Evolutionary conservation across 106 monocot genomes (phyloP), one percentile per base, ranked within the genome.

Genomic region (Triglochin maritima): DNA sequence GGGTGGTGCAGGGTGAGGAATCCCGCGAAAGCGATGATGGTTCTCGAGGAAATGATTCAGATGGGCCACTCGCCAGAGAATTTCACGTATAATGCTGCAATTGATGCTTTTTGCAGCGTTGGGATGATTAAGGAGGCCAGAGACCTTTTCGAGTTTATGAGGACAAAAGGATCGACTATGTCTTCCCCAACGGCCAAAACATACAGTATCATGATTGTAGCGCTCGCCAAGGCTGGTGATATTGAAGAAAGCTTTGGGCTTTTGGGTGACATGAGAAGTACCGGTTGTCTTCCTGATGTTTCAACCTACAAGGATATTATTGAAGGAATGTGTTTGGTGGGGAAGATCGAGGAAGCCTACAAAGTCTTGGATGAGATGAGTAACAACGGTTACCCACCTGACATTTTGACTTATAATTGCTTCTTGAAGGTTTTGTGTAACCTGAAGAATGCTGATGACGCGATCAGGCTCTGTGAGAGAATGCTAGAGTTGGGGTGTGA

Each of bases 251-350:
- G 88, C 52, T 92, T 89, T 74, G 75, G 57, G 11, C 89, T 99
- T 60, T 77, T 99, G 7, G 54, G 74, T 60, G 92, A 99, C 57
- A 99, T 99, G 92, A 84, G 78, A 70, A 74, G 29, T 6, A 58
- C 17, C 41, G 98, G 98, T 49, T 92, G 91, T 63, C 82, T 99
- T 57, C 98, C 98, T 50, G 98, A 99, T 73, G 98, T 99, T 70
- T 75, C 88, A 6, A 99, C 91, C 2, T 99, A 86, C 57, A 84
- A 83, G 69, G 89, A 92, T 46, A 72, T 99, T 79, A 89, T 99
- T 3, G 86, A 99, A 78, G 98, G 98, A 49, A 82, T 99, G 92
- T 89, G 86, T 57, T 56, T 72, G 29, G 82, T 72, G 7, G 92
- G 82, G 48, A 92, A 89, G 72, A 48, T 78, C 2, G 84, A 92